Conservation (phyloP, 108 stramenopile species). For the Skeletonema marinoi region DNA sequence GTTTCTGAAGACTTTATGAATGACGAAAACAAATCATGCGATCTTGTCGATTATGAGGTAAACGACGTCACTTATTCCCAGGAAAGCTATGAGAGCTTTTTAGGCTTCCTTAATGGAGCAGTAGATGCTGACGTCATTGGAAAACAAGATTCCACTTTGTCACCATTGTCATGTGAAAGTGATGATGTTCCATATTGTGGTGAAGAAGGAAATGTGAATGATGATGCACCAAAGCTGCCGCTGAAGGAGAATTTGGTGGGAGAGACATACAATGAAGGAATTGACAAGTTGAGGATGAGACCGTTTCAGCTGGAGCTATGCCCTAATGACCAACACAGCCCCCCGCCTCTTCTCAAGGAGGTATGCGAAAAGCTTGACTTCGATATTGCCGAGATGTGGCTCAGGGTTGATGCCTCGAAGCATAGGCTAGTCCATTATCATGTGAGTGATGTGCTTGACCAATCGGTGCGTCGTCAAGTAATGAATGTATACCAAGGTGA, state of each 20-base stretch:
- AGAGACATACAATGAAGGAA: too few species aligned
- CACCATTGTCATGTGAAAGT: too few species aligned
- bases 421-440: neutral
- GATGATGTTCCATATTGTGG: too few species aligned
- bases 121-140: too few species aligned
- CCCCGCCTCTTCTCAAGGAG: neutral
- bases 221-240: neutral
- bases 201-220: neutral
- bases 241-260: neutral
- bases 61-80: too few species aligned
- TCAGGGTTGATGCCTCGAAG: neutral
- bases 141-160: too few species aligned
- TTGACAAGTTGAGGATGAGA: too few species aligned
- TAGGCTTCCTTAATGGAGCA: too few species aligned
- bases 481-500: neutral
- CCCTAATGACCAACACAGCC: too few species aligned
- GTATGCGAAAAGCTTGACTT: neutral
- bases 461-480: neutral
- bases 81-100: too few species aligned
- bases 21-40: neutral
- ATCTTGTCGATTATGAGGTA: too few species aligned
- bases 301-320: too few species aligned
- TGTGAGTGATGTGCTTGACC: neutral
- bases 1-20: neutral
- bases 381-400: neutral